These are phyloP conservation scores for Boletellus ananas DNA, from an alignment of 768 basidiomycete genomes.

Conservation along the genomic window DNA sequence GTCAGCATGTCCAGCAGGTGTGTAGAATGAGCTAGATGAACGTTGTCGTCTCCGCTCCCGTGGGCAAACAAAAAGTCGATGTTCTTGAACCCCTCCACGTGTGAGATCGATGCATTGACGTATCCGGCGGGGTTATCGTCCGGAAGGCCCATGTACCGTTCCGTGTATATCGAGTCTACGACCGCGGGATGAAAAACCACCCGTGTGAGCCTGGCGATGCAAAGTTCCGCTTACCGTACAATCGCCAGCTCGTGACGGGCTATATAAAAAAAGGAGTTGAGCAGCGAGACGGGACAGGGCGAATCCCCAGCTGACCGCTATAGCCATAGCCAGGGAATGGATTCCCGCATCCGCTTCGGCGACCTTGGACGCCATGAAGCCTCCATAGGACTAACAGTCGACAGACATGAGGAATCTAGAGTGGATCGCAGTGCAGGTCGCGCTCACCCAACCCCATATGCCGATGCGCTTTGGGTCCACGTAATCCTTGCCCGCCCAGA, in stretches of 20 bases:
- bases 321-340: conserved; percentile 86
- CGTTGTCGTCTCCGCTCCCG: conserved; percentile 95
- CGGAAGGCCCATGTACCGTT: conserved; percentile 93
- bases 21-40: conserved; percentile 90
- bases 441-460: conserved; percentile 94
- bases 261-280: conserved; percentile 26
- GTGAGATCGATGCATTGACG: conserved; percentile 79
- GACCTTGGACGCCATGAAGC: conserved; percentile 93
- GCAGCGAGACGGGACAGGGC: background rate
- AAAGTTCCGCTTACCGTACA: conserved; percentile 55
- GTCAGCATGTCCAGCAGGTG: conserved; percentile 94
- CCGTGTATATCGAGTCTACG: conserved; percentile 92
- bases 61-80: conserved; percentile 84
- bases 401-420: background rate
- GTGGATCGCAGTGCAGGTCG: background rate
- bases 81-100: conserved; percentile 81
- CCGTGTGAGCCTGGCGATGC: background rate
- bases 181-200: background rate
- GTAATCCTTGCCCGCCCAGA: conserved; percentile 84
- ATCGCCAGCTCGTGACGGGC: conserved; percentile 85
- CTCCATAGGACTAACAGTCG: conserved; percentile 77
- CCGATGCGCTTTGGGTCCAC: conserved; percentile 88
- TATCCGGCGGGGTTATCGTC: conserved; percentile 81
- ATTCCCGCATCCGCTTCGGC: conserved; percentile 87
- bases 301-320: conserved; percentile 59